phyloP scores from a whole-genome alignment of 305 asterid species.

The Caryopteris hybrid region DNA sequence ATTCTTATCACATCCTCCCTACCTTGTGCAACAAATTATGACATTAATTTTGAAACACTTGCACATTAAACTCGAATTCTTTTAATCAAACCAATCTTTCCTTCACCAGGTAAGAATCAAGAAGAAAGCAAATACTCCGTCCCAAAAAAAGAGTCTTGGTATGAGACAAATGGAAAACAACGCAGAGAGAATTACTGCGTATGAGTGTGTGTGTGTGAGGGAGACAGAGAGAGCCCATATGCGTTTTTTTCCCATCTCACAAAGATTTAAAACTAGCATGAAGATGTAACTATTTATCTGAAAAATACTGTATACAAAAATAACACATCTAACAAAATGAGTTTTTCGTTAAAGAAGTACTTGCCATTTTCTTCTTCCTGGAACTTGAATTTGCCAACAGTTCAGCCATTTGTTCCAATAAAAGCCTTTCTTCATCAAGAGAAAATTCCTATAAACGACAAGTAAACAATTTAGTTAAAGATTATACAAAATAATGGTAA shows the following conservation, averaged over 20 bases:
- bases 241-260: no score
- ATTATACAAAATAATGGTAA: background rate
- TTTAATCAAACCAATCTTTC: no score
- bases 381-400: slow-evolving; percentile 66
- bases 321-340: background rate
- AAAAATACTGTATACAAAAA: no score
- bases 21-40: no score
- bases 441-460: slow-evolving; percentile 53
- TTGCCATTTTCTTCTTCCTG: slow-evolving; percentile 71
- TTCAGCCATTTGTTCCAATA: slow-evolving; percentile 65
- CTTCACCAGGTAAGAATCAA: no score
- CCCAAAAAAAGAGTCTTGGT: no score
- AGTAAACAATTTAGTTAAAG: background rate
- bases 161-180: background rate
- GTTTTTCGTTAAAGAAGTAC: background rate
- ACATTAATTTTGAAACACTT: no score
- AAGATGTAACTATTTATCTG: background rate
- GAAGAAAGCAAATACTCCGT: no score
- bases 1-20: background rate
- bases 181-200: background rate
- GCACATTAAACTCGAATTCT: no score
- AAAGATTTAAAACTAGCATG: no score
- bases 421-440: slow-evolving; percentile 64
- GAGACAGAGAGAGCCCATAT: background rate
- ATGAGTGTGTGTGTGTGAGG: background rate